phyloP scores from a whole-genome alignment of 2,329 filamentous ascomycete genomes.

The Ophiostoma pallidulum region DNA sequence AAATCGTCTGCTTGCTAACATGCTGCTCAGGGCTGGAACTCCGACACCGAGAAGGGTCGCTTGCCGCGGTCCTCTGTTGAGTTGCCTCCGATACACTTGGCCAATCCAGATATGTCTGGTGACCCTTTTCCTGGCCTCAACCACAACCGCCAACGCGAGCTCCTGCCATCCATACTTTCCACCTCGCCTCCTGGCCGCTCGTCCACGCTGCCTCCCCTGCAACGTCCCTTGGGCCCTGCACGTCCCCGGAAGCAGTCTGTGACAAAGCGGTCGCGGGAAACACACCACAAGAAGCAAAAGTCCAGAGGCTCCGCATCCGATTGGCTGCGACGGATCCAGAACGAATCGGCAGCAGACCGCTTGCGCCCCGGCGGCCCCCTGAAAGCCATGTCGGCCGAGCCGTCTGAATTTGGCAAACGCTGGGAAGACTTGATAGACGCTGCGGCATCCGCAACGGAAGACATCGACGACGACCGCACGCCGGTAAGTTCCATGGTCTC shows the following conservation, averaged over 20 bases:
- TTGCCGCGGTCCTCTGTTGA: conserved; percentile 60
- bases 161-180: conserved; percentile 72
- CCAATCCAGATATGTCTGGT: conserved; percentile 55
- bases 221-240: conserved; percentile 59
- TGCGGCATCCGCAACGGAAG: conserved; percentile 82
- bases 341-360: conserved; percentile 41
- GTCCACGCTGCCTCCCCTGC: conserved; percentile 76
- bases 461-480: conserved; percentile 81
- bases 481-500: conserved; percentile 55
- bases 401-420: conserved; percentile 73
- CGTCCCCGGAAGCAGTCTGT: conserved; percentile 80
- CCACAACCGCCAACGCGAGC: conserved; percentile 54
- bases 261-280: conserved; percentile 64
- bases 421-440: conserved; percentile 97
- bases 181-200: conserved; percentile 80
- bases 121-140: conserved; percentile 60
- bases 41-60: conserved; percentile 57
- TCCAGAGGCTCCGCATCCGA: conserved; percentile 62
- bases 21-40: conserved; percentile 57
- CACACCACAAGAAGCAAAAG: conserved; percentile 71
- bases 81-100: conserved; percentile 57
- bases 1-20: neutral
- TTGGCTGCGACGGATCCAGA: conserved; percentile 50
- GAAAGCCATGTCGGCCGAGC: conserved; percentile 81
- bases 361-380: conserved; percentile 59